Base-by-base conservation (phyloP, 192 early-diverging fungal species). In the Mortierella hygrophila region DNA sequence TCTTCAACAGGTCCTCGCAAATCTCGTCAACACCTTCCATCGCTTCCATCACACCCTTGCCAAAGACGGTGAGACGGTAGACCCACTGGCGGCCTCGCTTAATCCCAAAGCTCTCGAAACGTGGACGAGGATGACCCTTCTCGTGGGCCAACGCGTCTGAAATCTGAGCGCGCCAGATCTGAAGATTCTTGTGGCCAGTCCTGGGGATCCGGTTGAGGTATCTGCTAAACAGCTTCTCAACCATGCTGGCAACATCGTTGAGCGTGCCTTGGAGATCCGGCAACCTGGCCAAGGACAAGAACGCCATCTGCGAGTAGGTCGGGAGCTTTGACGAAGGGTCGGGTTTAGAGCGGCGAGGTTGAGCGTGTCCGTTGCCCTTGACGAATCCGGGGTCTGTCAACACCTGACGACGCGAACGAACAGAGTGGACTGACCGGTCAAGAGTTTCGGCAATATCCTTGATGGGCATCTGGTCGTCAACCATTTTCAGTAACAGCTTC, bases 241-340 rank as follows among this genome's bases (percentile, higher is more conserved):
- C 84, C 84, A 86, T 86, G n/a, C 79, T 80, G 20, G 84, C 84
- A 0, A 86, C 84, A 75, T 86, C 84, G 68, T 86, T 86, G 75
- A 86, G 44, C 18, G 84, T 81, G 1, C 84, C 84, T 37, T 86
- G 78, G 13, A 81, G 71, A 26, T 86, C 84, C 6, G 78, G 84
- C 29, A 86, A 57, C n/a, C 84, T 75, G 20, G 84, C 84, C 55
- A 86, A 41, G 9, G 84, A 86, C 76, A 86, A 68, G 42, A 86
- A 86, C 44, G 84, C 84, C 84, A 86, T 86, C 54, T 86, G 84
- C 35, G 84, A 86, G 72, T 86, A 86, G 3, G 84, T 86, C 7
- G 84, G 84, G 0, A 86, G 52, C 69, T 86, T 86, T 26, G 84
- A 86, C 3, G 78, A 74, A 11, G 84, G 84, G 44, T 86, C 84